Base-by-base conservation (phyloP, 352 stramenopile genomes). In the Phytophthora hibernalis region DNA sequence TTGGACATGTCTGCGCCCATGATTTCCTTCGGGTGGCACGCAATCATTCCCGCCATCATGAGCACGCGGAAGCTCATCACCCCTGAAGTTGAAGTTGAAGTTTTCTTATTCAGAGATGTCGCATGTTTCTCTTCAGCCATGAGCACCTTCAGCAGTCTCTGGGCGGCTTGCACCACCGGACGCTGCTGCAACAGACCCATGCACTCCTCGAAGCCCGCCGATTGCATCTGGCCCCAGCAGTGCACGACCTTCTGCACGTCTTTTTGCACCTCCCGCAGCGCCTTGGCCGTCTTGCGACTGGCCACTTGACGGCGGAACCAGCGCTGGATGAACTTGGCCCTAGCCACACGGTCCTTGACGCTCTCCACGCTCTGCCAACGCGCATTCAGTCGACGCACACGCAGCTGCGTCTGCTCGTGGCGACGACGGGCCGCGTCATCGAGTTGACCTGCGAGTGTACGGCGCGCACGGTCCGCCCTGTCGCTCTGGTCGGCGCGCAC, bases 31-130 rank as follows among this genome's bases (percentile, higher is more conserved):
- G 85, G 82, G 37, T 91, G 83, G 22, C 73, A 81, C n/a, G 80
- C 69, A 37, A 93, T 72, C 82, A 92, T 90, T 0, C 85, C 85
- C 1, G 83, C 85, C 78, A 93, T 86, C 33, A 93, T 65, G 30
- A 93, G 63, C 20, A 93, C 80, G 2, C 83, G 83, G 54, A 85
- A 87, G 38, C 68, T 79, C 35, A 79, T 78, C 11, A 42, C 72
- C n/a, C 28, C 54, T 64, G 53, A 61, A 4, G 53, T 48, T 6
- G 44, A 35, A 10, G 42, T 37, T 15, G n/a, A 45, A 20, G 16
- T 47, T 21, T 62, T 65, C 44, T 61, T 56, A 13, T 47, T 44
- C 5, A 13, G 26, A n/a, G 26, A 58, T 37, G 51, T 50, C 18
- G 26, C 28, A 16, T 16, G n/a, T 13, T 30, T 51, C 28, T n/a